A percentile compares a stretch with the other conserved stretches of the same genome.
Evolutionary conservation across 2,329 filamentous ascomycete species (phyloP).

Genomic region (Ceratocystis alfenasii): DNA sequence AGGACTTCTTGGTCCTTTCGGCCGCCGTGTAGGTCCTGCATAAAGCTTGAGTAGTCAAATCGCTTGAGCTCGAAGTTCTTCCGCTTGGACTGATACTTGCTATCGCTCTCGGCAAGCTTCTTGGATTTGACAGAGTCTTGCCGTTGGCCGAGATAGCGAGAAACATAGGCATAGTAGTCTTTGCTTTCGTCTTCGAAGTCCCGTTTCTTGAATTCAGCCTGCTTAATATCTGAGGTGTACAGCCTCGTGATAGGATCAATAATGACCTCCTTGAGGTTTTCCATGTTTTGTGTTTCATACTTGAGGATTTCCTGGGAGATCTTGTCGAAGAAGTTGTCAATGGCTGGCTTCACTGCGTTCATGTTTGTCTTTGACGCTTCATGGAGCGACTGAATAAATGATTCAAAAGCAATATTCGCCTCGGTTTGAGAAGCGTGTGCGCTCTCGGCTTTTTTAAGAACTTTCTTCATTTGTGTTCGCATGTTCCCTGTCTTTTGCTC

Average conservation of each 20-base stretch:
- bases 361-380: slow-evolving; percentile 86
- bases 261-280: slow-evolving; percentile 79
- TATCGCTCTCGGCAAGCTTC: slow-evolving; percentile 87
- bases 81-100: slow-evolving; percentile 88
- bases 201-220: slow-evolving; percentile 89
- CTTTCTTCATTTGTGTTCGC: slow-evolving; percentile 88
- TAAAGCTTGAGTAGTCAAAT: slow-evolving; percentile 97
- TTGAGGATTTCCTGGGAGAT: slow-evolving; percentile 80
- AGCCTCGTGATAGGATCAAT: slow-evolving; percentile 87
- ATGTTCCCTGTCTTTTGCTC: slow-evolving; percentile 96
- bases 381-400: slow-evolving; percentile 73
- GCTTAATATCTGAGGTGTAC: slow-evolving; percentile 93
- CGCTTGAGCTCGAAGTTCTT: slow-evolving; percentile 93
- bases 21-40: slow-evolving; percentile 98
- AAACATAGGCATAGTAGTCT: slow-evolving; percentile 93
- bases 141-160: slow-evolving; percentile 87
- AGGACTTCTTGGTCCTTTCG: slow-evolving; percentile 95
- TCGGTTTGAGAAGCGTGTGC: slow-evolving; percentile 66
- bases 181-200: slow-evolving; percentile 98
- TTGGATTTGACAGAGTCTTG: slow-evolving; percentile 96
- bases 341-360: slow-evolving; percentile 88
- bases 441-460: slow-evolving; percentile 85
- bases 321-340: slow-evolving; percentile 97
- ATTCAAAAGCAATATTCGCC: slow-evolving; percentile 73
- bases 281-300: slow-evolving; percentile 76